A percentile compares a stretch with the other conserved stretches of the same genome.
Evolutionary conservation across 306 rosid species (phyloP).

Genomic region (Cucumis hystrix): DNA sequence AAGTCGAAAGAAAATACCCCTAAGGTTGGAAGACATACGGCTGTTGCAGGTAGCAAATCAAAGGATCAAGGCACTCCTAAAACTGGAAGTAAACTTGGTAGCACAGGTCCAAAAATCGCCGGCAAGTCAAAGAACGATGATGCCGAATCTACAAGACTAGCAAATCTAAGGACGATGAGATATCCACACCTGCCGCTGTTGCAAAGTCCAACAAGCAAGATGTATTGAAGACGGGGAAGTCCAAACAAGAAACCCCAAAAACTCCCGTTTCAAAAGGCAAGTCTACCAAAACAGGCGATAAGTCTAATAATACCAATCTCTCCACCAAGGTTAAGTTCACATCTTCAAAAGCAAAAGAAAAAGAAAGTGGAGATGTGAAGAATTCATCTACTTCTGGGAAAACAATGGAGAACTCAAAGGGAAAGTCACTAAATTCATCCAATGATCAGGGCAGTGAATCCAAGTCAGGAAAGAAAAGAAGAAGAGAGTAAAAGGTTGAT

Average conservation of each 20-base stretch:
- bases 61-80: constrained; percentile 28
- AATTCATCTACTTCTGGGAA: constrained; percentile 20
- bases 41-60: constrained; percentile 26
- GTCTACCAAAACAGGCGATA: constrained; percentile 32
- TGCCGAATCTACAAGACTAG: constrained; percentile 26
- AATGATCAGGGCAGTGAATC: constrained; percentile 31
- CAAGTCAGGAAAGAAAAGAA: constrained; percentile 71
- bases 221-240: constrained; percentile 32
- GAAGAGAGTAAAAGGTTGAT: constrained; percentile 33
- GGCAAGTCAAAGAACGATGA: constrained; percentile 36
- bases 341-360: constrained; percentile 28
- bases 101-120: constrained; percentile 21
- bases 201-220: constrained; percentile 55
- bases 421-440: constrained; percentile 32
- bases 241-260: constrained; percentile 39
- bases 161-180: constrained; percentile 47
- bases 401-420: constrained; percentile 28
- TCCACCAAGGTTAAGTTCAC: constrained; percentile 37
- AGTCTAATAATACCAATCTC: constrained; percentile 30
- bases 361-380: constrained; percentile 27
- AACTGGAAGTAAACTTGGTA: constrained; percentile 25
- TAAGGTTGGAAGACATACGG: constrained; percentile 34
- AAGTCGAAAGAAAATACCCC: constrained; percentile 36
- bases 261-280: constrained; percentile 41
- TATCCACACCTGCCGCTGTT: constrained; percentile 23